Conservation (phyloP, 1,139 yeast species). For the Blastobotrys raffinosifermentans region DNA sequence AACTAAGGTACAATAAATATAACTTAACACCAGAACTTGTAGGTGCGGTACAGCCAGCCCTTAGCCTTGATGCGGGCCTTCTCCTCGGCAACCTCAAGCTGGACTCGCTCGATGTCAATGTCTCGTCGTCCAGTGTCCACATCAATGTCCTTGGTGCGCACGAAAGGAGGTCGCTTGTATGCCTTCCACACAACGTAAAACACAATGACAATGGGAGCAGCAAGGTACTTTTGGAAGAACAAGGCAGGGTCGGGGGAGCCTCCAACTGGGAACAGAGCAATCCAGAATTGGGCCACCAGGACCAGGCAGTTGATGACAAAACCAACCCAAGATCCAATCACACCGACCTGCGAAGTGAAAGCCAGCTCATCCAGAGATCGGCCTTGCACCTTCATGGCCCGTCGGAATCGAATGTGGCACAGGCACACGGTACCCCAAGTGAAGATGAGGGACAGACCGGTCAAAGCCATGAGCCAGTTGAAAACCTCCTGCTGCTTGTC, state of each 20-base stretch:
- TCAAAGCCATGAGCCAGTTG: constrained; percentile 74
- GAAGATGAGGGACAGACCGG: constrained; percentile 78
- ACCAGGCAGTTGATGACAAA: constrained; percentile 54
- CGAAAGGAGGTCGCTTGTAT: constrained; percentile 40
- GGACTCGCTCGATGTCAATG: constrained; percentile 46
- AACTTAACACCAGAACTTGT: constrained; percentile 45
- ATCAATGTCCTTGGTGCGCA: constrained; percentile 46
- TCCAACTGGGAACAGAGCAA: constrained; percentile 67
- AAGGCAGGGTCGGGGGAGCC: constrained; percentile 35
- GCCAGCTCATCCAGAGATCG: constrained; percentile 61
- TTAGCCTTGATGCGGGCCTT: constrained; percentile 34
- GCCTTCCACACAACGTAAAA: constrained; percentile 49
- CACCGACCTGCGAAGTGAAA: constrained; percentile 63
- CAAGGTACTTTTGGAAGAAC: constrained; percentile 52
- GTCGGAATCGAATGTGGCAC: constrained; percentile 73
- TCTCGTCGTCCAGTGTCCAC: constrained; percentile 51
- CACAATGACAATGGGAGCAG: constrained; percentile 46
- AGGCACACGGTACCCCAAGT: constrained; percentile 79
- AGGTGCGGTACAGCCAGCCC: constrained; percentile 36
- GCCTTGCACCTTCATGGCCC: constrained; percentile 62
- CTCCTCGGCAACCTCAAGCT: constrained; percentile 48
- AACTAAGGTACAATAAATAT: neutral
- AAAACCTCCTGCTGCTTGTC: constrained; percentile 61
- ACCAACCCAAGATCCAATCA: constrained; percentile 65
- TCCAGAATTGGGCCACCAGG: constrained; percentile 76